phyloP scores from a whole-genome alignment of 495 filamentous ascomycete species.

The Penicillium waksmanii region DNA sequence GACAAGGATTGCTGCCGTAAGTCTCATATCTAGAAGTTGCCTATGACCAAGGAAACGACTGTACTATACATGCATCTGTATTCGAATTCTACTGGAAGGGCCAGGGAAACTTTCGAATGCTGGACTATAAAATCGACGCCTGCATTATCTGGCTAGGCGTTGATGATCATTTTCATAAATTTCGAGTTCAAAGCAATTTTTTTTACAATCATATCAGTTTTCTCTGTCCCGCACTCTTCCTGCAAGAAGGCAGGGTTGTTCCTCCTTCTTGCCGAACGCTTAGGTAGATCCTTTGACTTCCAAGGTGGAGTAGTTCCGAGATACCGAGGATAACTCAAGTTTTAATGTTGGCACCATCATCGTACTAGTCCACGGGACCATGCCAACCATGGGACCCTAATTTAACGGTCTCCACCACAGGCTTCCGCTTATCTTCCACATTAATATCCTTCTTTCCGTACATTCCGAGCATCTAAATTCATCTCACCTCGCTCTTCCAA shows the following conservation, averaged over 20 bases:
- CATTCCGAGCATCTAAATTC: not conserved
- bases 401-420: not conserved
- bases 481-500: not conserved
- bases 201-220: too few relatives aligned
- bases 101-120: not conserved
- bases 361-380: not conserved
- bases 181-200: too few relatives aligned
- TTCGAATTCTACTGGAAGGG: not conserved
- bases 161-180: too few relatives aligned
- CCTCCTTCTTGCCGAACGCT: too few relatives aligned
- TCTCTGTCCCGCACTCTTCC: too few relatives aligned
- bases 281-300: too few relatives aligned
- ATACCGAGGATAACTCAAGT: not conserved
- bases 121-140: too few relatives aligned
- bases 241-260: too few relatives aligned
- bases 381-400: not conserved
- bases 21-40: constrained; percentile 32
- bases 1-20: constrained; percentile 41
- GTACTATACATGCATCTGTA: not conserved
- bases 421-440: not conserved
- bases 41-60: not conserved
- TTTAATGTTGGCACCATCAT: not conserved
- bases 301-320: too few relatives aligned
- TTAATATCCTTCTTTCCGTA: not conserved
- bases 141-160: too few relatives aligned